Evolutionary conservation across 192 early-diverging fungal species (phyloP), one percentile per base, ranked within the genome.

Genomic region (Podila clonocystis): DNA sequence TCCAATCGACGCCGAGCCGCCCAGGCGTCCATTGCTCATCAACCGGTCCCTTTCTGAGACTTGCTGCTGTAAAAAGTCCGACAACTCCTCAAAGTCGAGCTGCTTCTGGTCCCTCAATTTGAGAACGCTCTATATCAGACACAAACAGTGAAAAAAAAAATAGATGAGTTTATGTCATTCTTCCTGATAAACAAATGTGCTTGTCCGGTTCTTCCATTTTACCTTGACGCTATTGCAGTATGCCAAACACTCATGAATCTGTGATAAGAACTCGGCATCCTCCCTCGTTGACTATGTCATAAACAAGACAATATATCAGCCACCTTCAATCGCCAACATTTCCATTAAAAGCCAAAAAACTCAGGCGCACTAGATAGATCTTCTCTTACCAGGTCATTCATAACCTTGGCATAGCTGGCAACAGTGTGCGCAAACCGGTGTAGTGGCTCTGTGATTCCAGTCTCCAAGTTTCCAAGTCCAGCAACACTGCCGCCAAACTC

Each of bases 101-200:
- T 99, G 97, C 84, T 98, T 98, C 82, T 99, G 96, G 83, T 99
- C 97, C 24, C 97, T 84, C 63, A 88, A 71, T 66, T 88, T 90
- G 29, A 99, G 86, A 48, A 93, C 87, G 64, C 93, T 93, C 91
- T 86, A 79, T 30, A 30, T 63, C 15, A 65, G 13, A 41, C 38
- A 50, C 36, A 28, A 61, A 17, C 58, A 28, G 6, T 34, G 24
- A 45, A 33, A 64, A 64, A 24, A 26, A 58, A 64, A 58, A 63
- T 1, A 36, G 5, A 60, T 36, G 34, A 36, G 34, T 50, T 24
- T 5, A 26, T 9, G 9, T 19, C 58, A 2, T 57, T 20, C 9
- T 2, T 48, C 67, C 22, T 70, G 55, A 3, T 58, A 19, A 17
- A 22, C 12, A 24, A 45, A 17, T 15, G 41, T 45, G 3, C 41